Base-by-base conservation (phyloP, 139 green algal genomes). In the Chlamydomonas urium region DNA sequence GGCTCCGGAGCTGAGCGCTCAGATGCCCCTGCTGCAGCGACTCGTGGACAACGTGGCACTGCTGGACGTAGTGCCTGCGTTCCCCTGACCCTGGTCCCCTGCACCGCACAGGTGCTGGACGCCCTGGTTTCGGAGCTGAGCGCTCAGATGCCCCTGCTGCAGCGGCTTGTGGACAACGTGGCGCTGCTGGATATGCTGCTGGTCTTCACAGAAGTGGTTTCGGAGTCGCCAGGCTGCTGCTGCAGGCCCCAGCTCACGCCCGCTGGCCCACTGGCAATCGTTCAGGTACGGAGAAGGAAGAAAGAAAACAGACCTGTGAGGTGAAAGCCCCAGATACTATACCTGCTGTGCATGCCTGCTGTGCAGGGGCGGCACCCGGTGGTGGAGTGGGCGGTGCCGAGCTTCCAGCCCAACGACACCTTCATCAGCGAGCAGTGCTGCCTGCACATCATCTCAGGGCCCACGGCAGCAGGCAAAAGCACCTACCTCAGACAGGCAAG, bases 381-480 rank as follows among this genome's bases (percentile, higher is more conserved):
- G 38, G 57, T 87, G 42, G 77, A 73, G 17, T 3, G 2, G 8
- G 32, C 47, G n/a, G 23, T 42, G 61, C 24, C 0, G 37, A 32
- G 10, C 0, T 78, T 80, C 47, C 61, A 82, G 62, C 48, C 82
- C 28, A 96, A 96, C 73, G 86, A 93, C 81, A 88, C 81, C 0
- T 92, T 85, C 73, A 71, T 95, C 14, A 4, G 72, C 75, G 10
- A 73, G 72, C 36, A 76, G 23, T 38, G 65, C 68, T 84, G 80
- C 36, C 81, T 95, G 37, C 85, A 92, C 67, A 58, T 96, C 45
- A 81, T 96, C 42, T 90, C 80, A 4, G 90, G 90, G 0, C 88
- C 90, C 47, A 96, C 93, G 78, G 93, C 93, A 90, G 72, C 70
- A 17, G 90, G 90, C 63, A 96, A 96, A 74, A 83, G 68, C 69